Evolutionary conservation across 495 filamentous ascomycete genomes (phyloP).

Genomic region (Penicillium malachiteum): DNA sequence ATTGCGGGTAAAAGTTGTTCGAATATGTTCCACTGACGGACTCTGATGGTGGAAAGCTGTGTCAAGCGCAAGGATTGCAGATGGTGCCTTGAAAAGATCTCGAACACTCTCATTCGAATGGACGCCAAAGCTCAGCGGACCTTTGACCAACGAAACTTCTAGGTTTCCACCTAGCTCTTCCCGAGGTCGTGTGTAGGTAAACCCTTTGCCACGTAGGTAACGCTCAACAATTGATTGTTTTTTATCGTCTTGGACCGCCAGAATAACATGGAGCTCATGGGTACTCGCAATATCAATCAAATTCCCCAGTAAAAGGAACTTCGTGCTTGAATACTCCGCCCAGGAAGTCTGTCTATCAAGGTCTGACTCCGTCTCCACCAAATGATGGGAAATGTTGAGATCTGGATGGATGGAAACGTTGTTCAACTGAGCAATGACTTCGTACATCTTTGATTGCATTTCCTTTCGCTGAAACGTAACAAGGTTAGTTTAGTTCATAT

Average conservation of each 20-base stretch:
- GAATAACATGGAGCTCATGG: conserved; percentile 45
- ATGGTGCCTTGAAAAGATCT: conserved; percentile 41
- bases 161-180: conserved; percentile 35
- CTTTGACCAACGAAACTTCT: conserved; percentile 37
- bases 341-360: conserved; percentile 50
- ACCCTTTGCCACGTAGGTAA: conserved; percentile 50
- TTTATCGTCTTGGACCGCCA: conserved; percentile 43
- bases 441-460: conserved; percentile 32
- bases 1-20: conserved; percentile 43
- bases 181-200: conserved; percentile 44
- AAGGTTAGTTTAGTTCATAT: background rate
- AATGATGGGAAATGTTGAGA: conserved; percentile 45
- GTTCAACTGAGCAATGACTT: conserved; percentile 42
- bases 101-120: conserved; percentile 40
- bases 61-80: conserved; percentile 55
- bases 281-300: conserved; percentile 45
- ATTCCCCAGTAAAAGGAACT: conserved; percentile 56
- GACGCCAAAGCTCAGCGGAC: conserved; percentile 48
- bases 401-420: conserved; percentile 55
- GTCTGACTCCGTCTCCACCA: conserved; percentile 32
- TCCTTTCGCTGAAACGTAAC: conserved; percentile 16
- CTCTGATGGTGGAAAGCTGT: conserved; percentile 43
- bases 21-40: conserved; percentile 39
- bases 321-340: conserved; percentile 56
- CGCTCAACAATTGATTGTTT: conserved; percentile 50